Percentiles rank a stretch among this genome's conserved stretches.
Evolutionary conservation across 2,329 filamentous ascomycete genomes (phyloP).

Genomic region (Coniochaeta hoffmannii): DNA sequence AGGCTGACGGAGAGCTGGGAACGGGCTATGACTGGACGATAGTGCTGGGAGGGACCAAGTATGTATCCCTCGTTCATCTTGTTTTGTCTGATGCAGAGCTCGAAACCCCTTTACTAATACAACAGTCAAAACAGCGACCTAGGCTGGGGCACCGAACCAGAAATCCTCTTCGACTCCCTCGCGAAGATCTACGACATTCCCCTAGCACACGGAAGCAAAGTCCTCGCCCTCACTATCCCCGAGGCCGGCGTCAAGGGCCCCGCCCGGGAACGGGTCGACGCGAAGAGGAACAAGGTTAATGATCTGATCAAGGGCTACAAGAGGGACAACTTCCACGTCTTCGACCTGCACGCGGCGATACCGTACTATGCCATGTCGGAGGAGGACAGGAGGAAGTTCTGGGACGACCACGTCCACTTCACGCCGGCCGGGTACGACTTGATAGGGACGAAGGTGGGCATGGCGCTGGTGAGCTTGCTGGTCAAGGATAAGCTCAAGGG

Average conservation of each 20-base stretch:
- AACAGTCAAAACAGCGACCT: slow-evolving; percentile 35
- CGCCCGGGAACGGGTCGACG: slow-evolving; percentile 18
- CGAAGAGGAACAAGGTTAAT: slow-evolving; percentile 41
- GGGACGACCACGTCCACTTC: slow-evolving; percentile 56
- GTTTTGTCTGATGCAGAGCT: not conserved
- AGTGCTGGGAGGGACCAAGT: slow-evolving; percentile 57
- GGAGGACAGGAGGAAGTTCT: slow-evolving; percentile 39
- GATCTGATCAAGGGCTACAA: slow-evolving; percentile 40
- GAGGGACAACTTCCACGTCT: slow-evolving; percentile 40
- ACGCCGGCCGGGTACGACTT: slow-evolving; percentile 51
- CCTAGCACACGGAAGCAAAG: slow-evolving; percentile 40
- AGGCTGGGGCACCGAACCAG: slow-evolving; percentile 25
- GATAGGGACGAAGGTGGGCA: slow-evolving; percentile 51
- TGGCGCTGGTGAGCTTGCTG: slow-evolving; percentile 40
- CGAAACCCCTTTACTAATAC: not conserved
- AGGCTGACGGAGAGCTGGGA: not conserved
- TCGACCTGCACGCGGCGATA: slow-evolving; percentile 47
- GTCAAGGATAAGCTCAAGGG: slow-evolving; percentile 10
- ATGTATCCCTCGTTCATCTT: not conserved
- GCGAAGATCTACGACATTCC: slow-evolving; percentile 42
- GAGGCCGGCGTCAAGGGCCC: slow-evolving; percentile 30
- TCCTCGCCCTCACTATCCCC: slow-evolving; percentile 57
- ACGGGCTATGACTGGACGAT: slow-evolving; percentile 51
- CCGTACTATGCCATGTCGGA: slow-evolving; percentile 44
- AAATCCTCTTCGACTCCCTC: slow-evolving; percentile 41